Evolutionary conservation across 2,329 filamentous ascomycete genomes (phyloP).

Genomic region (Emmonsiellopsis sp.): DNA sequence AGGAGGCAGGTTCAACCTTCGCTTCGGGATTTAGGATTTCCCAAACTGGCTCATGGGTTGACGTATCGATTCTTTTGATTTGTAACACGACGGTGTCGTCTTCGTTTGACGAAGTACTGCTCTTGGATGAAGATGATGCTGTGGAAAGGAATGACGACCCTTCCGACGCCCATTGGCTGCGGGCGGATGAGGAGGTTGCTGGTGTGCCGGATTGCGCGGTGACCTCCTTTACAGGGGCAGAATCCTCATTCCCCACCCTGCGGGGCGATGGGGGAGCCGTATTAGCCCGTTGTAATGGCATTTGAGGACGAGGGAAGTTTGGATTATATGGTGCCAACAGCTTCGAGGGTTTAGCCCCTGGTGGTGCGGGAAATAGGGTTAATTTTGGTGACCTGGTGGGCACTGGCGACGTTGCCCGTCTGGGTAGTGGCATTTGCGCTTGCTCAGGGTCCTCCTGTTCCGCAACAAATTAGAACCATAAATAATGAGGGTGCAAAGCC

Average conservation of each 20-base stretch:
- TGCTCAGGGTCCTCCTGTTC: slow-evolving; percentile 8
- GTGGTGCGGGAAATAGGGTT: slow-evolving; percentile 29
- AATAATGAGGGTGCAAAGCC: not conserved
- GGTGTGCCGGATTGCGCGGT: not conserved
- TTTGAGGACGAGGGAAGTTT: slow-evolving; percentile 19
- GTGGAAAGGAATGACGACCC: slow-evolving; percentile 5
- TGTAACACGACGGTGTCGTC: slow-evolving; percentile 5
- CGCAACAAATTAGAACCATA: not conserved
- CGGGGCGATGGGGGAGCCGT: slow-evolving; percentile 9
- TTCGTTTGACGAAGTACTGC: slow-evolving; percentile 1
- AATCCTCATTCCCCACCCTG: not conserved
- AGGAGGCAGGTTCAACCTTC: not conserved
- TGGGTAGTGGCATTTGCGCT: slow-evolving; percentile 14
- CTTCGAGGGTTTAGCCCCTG: slow-evolving; percentile 23
- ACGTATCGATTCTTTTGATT: slow-evolving; percentile 4
- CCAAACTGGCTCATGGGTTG: slow-evolving; percentile 9
- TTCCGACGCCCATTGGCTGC: not conserved
- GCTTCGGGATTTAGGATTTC: slow-evolving; percentile 12
- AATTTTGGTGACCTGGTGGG: slow-evolving; percentile 28
- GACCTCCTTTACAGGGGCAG: not conserved
- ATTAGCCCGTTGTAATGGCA: slow-evolving; percentile 18
- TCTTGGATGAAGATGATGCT: slow-evolving; percentile 2
- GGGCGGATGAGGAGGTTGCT: not conserved
- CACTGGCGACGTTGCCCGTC: slow-evolving; percentile 29
- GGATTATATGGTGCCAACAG: slow-evolving; percentile 11